Percentiles rank a stretch among this genome's conserved stretches.
phyloP scores from a whole-genome alignment of 495 filamentous ascomycete genomes.

The Penicillium salamii region DNA sequence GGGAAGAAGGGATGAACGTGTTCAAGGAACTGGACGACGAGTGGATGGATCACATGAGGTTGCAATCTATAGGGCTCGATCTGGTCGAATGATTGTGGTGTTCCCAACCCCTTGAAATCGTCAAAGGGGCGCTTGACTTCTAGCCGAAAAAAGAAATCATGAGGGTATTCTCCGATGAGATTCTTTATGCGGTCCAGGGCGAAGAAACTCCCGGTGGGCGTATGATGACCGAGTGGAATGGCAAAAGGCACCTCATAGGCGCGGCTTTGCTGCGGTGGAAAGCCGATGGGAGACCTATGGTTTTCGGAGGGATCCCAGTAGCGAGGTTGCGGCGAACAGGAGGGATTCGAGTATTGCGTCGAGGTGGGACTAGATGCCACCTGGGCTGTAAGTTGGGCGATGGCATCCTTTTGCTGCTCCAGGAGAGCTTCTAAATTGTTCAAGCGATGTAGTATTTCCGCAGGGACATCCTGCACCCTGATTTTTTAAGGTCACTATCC shows the following conservation, averaged over 20 bases:
- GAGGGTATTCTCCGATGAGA: conserved; percentile 18
- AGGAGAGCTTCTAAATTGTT: conserved; percentile 4
- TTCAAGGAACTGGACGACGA: conserved; percentile 6
- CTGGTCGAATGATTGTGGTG: background rate
- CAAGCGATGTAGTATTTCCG: conserved; percentile 5
- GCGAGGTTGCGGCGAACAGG: background rate
- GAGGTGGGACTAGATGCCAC: background rate
- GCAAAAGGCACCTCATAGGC: conserved; percentile 3
- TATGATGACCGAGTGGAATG: conserved; percentile 14
- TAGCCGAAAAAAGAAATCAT: conserved; percentile 16
- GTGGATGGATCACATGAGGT: background rate
- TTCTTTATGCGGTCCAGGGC: conserved; percentile 13
- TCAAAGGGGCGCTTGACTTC: conserved; percentile 12
- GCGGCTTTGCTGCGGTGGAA: background rate
- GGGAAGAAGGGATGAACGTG: conserved; percentile 17
- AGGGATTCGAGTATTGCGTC: background rate
- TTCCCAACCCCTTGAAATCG: background rate
- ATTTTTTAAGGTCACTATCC: conserved; percentile 1
- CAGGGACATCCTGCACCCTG: conserved; percentile 7
- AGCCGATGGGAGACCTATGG: background rate
- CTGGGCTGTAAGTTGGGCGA: background rate
- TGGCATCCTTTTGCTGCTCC: conserved; percentile 5
- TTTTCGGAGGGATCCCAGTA: conserved; percentile 3
- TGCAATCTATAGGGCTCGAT: background rate
- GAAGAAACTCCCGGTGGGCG: conserved; percentile 14